Evolutionary conservation across 2,329 filamentous ascomycete genomes (phyloP), one percentile per base, ranked within the genome.

Genomic region (Lachnum nothofagi): DNA sequence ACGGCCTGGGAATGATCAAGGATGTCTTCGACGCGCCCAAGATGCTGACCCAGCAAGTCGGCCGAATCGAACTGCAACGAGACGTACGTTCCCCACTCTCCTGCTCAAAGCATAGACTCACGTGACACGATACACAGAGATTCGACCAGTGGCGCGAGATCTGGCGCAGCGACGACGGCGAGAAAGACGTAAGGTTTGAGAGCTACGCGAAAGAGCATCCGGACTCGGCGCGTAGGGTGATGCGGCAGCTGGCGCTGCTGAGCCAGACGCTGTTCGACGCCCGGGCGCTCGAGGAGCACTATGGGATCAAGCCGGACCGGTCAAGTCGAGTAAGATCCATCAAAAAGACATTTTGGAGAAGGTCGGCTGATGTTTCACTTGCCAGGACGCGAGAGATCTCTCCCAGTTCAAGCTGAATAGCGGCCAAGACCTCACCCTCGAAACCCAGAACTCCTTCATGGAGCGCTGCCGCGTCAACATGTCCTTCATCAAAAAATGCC

Each of bases 101-200:
- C 17, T 23, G 3, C 12, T 29, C 23, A 17, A 19, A 41, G 33
- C 25, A 29, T 44, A 43, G 44, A 14, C 49, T 54, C 52, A 58
- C 55, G 52, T 56, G 51, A 55, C 38, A 9, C 8, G 51, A 55
- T 40, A 9, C 8, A 6, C 29, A 61, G 59, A 38, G 54, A 44
- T 61, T 44, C 43, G 57, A 61, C 45, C 48, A 61, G 49, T 61
- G 59, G 59, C 43, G 57, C 43, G 57, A 60, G 24, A 58, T 61
- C n/a, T 61, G 59, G 59, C 44, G 51, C 25, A 49, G 23, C 33
- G 56, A 55, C 9, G 50, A 56, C 12, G 59, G 57, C 12, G 54
- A 56, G 24, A 37, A 39, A 10, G 59, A 61, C 41, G 43, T 56
- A 6, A 59, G 53, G 20, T 61, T 61, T 33, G 59, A 61, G 22